Base-by-base conservation (phyloP, 2,329 filamentous ascomycete species). In the Didymella keratinophila region DNA sequence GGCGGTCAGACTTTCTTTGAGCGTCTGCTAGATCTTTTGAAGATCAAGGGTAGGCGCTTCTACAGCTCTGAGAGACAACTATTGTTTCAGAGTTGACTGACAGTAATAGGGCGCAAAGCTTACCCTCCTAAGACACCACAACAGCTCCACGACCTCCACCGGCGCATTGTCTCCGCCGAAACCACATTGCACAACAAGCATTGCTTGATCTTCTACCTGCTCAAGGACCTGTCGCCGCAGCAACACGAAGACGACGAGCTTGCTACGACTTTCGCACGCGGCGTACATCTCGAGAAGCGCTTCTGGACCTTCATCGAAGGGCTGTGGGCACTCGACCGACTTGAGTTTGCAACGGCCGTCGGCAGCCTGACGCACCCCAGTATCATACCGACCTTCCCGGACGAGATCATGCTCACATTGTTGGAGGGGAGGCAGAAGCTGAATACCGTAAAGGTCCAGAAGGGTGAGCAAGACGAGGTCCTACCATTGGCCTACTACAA, bases 271-370 rank as follows among this genome's bases (percentile, higher is more conserved):
- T 92, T 94, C 66, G 86, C 88, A 16, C 77, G 78, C 41, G 79
- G 79, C 23, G 87, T 87, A 5, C 87, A 88, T 62, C 82, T 96
- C 50, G 91, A 92, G 1, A 82, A 84, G 54, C 91, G 89, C 65
- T 96, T 94, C 75, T 87, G 88, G 76, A 86, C 91, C 44, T 91
- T 93, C 68, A 92, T 95, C 78, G 87, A 90, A 67, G 92, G 92
- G 0, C 79, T 96, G 10, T 96, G 92, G 91, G 82, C 90, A 68
- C 81, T 96, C 74, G 92, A 96, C 71, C 84, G 86, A 42, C 80
- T 87, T 43, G 83, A 92, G 56, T 93, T 91, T 58, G 66, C 74
- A 52, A 77, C 64, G 63, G 91, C 92, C 2, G 82, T 96, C 27
- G 87, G 92, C 67, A 87, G 89, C 72, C 84, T 96, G 14, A 88